These are phyloP conservation scores for Pilatotrama ljubarskyi DNA, from an alignment of 768 basidiomycete genomes.

Conservation along the genomic window DNA sequence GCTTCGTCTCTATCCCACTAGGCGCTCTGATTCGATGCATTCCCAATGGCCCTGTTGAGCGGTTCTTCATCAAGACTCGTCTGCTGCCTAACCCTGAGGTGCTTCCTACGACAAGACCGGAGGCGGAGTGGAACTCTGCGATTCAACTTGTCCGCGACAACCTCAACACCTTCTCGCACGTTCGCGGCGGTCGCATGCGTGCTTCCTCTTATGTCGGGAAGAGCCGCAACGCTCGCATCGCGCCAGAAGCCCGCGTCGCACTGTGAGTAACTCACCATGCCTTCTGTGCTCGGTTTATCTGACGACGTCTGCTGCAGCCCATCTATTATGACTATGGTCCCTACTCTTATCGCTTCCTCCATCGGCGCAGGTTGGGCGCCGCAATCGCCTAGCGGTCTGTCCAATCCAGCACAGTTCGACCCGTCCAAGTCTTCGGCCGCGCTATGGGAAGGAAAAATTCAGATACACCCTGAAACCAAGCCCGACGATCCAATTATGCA, in stretches of 20 bases:
- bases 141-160: constrained; percentile 85
- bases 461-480: constrained; percentile 84
- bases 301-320: constrained; percentile 45
- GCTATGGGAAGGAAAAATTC: constrained; percentile 81
- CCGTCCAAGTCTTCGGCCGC: constrained; percentile 82
- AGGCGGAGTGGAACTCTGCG: constrained; percentile 73
- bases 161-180: constrained; percentile 73
- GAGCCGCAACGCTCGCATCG: constrained; percentile 62
- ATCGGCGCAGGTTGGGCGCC: constrained; percentile 68
- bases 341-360: constrained; percentile 70
- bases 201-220: constrained; percentile 85
- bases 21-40: constrained; percentile 78
- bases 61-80: constrained; percentile 50
- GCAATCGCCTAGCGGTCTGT: constrained; percentile 51
- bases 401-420: constrained; percentile 74
- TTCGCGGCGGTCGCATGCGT: constrained; percentile 87
- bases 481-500: constrained; percentile 55
- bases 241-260: constrained; percentile 45
- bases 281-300: constrained; percentile 32
- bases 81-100: constrained; percentile 65
- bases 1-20: constrained; percentile 83
- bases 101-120: constrained; percentile 63
- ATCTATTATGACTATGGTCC: constrained; percentile 75
- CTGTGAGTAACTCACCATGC: constrained; percentile 41
- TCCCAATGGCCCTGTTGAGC: constrained; percentile 80